phyloP scores from a whole-genome alignment of 1,284 basidiomycete species.

The Fomitopsis betulina region DNA sequence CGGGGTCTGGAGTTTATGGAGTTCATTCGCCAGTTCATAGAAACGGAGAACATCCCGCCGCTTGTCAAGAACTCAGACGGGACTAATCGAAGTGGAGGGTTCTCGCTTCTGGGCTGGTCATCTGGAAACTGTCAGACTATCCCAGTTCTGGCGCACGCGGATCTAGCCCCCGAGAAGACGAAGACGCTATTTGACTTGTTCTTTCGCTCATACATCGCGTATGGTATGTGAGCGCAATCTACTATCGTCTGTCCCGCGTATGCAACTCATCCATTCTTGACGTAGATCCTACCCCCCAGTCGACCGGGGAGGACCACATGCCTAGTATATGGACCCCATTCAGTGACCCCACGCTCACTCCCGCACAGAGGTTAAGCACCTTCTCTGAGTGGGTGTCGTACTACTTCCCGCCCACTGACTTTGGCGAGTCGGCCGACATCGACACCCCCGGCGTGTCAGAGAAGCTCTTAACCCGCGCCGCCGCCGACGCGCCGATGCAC shows the following conservation, averaged over 20 bases:
- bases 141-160: conserved; percentile 6
- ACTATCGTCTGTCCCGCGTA: no score
- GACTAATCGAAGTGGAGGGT: not conserved
- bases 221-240: conserved; percentile 4
- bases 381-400: conserved; percentile 12
- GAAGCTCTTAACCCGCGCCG: not conserved
- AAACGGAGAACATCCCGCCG: conserved; percentile 17
- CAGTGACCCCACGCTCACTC: conserved; percentile 3
- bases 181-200: conserved; percentile 3
- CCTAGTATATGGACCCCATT: conserved; percentile 1
- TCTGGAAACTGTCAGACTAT: conserved; percentile 8
- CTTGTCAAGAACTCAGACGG: not conserved
- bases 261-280: no score
- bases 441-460: not conserved
- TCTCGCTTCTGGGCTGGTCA: conserved; percentile 11
- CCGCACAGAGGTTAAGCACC: conserved; percentile 3
- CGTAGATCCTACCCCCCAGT: conserved; percentile 2
- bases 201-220: conserved; percentile 7
- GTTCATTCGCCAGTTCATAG: conserved; percentile 25
- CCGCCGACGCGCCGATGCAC: conserved; percentile 4
- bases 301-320: not conserved
- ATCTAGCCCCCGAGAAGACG: conserved; percentile 4
- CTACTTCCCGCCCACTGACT: conserved; percentile 11
- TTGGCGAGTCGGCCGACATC: conserved; percentile 4
- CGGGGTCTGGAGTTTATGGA: conserved; percentile 22